Base-by-base conservation (phyloP, 768 basidiomycete genomes). In the Kockovaella imperatae region DNA sequence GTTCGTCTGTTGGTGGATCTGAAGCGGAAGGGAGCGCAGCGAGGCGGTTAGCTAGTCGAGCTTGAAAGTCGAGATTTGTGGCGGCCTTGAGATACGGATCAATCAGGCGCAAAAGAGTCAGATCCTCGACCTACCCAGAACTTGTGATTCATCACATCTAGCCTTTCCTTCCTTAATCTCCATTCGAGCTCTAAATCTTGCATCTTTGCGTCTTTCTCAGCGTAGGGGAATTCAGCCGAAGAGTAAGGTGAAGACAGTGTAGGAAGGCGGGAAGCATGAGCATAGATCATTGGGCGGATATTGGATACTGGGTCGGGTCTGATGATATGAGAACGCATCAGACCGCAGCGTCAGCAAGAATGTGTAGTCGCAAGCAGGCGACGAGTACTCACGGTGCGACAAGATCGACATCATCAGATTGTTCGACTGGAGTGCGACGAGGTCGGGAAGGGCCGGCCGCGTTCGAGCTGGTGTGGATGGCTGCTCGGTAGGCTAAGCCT, bases 251-350 rank as follows among this genome's bases (percentile, higher is more conserved):
- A 58, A 31, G 55, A 50, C 18, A 52, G 54, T 14, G 5, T 23
- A 5, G 34, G 54, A 1, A 56, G 45, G 10, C 57, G 35, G 5
- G 57, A 42, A n/a, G 45, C 49, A 5, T 57, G 62, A 18, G 57
- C 59, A 45, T 67, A 67, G 7, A 64, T 64, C 23, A 67, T 53
- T 0, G 65, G 65, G 18, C 65, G 57, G 43, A 67, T 59, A 35
- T 67, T 64, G 4, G 65, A 67, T n/a, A 47, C n/a, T 13, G 62
- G 62, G 49, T 67, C 65, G 15, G 65, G 65, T 17, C 64, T 67
- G 35, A 29, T 5, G 14, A 5, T 3, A 21, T 54, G 13, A 57
- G 51, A 31, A 41, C 40, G 18, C 10, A 45, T 26, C 34, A 10
- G 34, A 32, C 31, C 20, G 21, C 21, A 34, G 23, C 30, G 25